A percentile compares a stretch with the other conserved stretches of the same genome.
Conservation (phyloP, 176 grass and related monocot species). For the Typha latifolia region DNA sequence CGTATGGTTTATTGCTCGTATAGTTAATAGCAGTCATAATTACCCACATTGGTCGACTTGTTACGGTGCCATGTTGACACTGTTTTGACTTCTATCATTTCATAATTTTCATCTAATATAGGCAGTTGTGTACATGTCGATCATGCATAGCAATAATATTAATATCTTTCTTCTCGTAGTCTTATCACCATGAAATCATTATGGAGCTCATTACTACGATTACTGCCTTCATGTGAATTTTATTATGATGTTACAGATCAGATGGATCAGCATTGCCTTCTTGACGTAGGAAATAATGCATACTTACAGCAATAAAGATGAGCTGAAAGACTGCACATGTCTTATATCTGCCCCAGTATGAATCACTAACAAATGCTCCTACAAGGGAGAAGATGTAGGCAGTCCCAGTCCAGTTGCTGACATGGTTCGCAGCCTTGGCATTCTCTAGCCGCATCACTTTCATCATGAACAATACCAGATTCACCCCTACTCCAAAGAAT, state of each 20-base stretch:
- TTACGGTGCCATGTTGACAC: too few relatives aligned
- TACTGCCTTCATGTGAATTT: too few relatives aligned
- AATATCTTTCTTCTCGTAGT: too few relatives aligned
- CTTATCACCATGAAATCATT: too few relatives aligned
- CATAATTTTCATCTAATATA: too few relatives aligned
- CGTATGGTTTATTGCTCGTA: too few relatives aligned
- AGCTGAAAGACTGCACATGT: constrained; percentile 56
- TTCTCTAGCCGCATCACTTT: constrained; percentile 57
- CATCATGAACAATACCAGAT: constrained; percentile 63
- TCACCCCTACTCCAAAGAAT: constrained; percentile 41
- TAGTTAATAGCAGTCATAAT: too few relatives aligned
- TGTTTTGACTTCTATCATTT: too few relatives aligned
- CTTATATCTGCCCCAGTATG: constrained; percentile 75
- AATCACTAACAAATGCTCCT: constrained; percentile 59
- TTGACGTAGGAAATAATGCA: background rate
- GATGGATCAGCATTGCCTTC: background rate
- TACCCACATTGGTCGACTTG: too few relatives aligned
- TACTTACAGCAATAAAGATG: constrained; percentile 42
- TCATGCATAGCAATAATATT: too few relatives aligned
- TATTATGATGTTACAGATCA: background rate
- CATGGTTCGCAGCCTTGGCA: constrained; percentile 42
- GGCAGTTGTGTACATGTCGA: too few relatives aligned
- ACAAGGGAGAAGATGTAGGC: constrained; percentile 66
- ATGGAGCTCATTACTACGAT: too few relatives aligned
- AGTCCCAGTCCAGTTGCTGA: constrained; percentile 54